A percentile compares a stretch with the other conserved stretches of the same genome.
Evolutionary conservation across 495 filamentous ascomycete genomes (phyloP).

Genomic region (Trichoderma gamsii): DNA sequence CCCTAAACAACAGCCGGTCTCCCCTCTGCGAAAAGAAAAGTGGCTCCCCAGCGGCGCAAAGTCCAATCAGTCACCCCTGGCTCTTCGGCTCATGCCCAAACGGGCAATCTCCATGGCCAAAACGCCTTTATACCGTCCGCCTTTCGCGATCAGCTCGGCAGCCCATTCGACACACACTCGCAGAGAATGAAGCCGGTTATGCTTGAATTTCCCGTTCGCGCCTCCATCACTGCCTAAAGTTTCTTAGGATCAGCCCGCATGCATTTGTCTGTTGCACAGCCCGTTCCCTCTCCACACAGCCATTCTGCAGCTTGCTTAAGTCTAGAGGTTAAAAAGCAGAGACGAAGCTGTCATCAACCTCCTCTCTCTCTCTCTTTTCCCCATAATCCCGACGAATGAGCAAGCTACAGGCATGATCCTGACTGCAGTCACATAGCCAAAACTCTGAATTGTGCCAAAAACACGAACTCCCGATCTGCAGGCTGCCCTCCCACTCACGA

Average conservation of each 20-base stretch:
- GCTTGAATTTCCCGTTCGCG: not conserved
- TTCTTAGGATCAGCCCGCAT: not conserved
- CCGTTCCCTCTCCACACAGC: not conserved
- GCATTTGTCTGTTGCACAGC: not conserved
- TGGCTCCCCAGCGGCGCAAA: not conserved
- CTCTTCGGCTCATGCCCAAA: not conserved
- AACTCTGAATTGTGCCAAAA: not conserved
- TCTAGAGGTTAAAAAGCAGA: no score
- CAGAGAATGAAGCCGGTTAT: not conserved
- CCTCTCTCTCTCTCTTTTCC: no score
- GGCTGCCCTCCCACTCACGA: not conserved
- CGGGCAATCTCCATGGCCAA: conserved; percentile 2
- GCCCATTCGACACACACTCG: not conserved
- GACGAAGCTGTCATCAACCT: no score
- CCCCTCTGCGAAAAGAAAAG: not conserved
- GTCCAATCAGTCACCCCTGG: conserved; percentile 3
- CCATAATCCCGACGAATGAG: no score
- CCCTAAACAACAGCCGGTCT: not conserved
- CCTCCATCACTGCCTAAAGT: not conserved
- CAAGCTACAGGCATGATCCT: no score
- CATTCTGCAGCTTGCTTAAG: no score
- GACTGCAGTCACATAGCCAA: not conserved
- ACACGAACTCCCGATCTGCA: not conserved
- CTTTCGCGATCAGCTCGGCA: not conserved
- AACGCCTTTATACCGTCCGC: not conserved